Evolutionary conservation across 1,284 basidiomycete species (phyloP).

Genomic region (Hemileia vastatrix): DNA sequence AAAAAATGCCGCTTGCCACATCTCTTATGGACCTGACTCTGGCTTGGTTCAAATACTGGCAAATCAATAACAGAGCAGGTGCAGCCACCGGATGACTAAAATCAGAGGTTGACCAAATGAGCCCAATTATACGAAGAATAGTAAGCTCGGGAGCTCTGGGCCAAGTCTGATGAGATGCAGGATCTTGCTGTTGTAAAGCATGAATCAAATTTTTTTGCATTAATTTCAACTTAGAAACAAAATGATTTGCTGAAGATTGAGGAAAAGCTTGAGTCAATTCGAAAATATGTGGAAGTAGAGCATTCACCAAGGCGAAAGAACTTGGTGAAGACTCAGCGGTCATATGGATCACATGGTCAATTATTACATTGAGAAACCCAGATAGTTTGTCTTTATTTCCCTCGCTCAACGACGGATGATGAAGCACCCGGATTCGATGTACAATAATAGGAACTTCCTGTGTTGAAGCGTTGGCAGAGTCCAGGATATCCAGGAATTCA

Average conservation of each 20-base stretch:
- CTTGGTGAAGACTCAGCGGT: slow-evolving; percentile 51
- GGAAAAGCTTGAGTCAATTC: slow-evolving; percentile 74
- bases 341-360: slow-evolving; percentile 79
- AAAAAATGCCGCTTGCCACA: slow-evolving; percentile 73
- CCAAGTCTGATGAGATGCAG: slow-evolving; percentile 64
- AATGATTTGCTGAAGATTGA: slow-evolving; percentile 64
- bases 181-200: slow-evolving; percentile 61
- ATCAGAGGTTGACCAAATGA: slow-evolving; percentile 88
- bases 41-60: slow-evolving; percentile 76
- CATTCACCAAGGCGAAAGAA: slow-evolving; percentile 55
- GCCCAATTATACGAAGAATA: slow-evolving; percentile 68
- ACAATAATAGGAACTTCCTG: slow-evolving; percentile 69
- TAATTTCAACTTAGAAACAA: slow-evolving; percentile 69
- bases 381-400: slow-evolving; percentile 89
- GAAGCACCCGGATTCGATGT: slow-evolving; percentile 78
- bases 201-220: slow-evolving; percentile 92
- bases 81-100: slow-evolving; percentile 80
- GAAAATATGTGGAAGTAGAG: slow-evolving; percentile 70
- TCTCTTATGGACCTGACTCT: slow-evolving; percentile 67
- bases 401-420: slow-evolving; percentile 79
- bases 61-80: slow-evolving; percentile 76
- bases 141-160: slow-evolving; percentile 73
- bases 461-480: slow-evolving; percentile 53
- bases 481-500: slow-evolving; percentile 73
- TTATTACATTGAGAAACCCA: slow-evolving; percentile 71